Evolutionary conservation across 106 monocot species (phyloP).

Genomic region (Dendrobium chrysotoxum): DNA sequence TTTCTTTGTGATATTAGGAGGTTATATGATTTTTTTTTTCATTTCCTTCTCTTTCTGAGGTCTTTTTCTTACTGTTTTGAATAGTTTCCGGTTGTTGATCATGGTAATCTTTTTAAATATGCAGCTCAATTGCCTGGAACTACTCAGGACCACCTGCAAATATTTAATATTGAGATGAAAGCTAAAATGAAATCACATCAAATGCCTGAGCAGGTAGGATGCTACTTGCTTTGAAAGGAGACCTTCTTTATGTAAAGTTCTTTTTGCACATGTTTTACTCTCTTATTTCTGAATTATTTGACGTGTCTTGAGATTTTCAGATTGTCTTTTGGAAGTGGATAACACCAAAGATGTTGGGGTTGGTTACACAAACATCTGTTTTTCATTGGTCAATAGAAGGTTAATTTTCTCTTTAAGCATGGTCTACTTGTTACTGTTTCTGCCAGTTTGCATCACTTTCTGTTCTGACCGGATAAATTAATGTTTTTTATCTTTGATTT

Average conservation of each 20-base stretch:
- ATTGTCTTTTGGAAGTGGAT: slow-evolving; percentile 99
- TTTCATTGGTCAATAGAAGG: slow-evolving; percentile 98
- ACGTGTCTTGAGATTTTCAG: slow-evolving; percentile 16
- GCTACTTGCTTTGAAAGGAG: not conserved
- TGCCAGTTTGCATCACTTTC: not conserved
- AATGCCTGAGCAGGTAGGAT: slow-evolving; percentile 89
- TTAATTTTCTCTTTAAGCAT: slow-evolving; percentile 7
- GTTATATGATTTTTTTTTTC: not conserved
- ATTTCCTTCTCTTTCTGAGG: not conserved
- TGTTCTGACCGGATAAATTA: not conserved
- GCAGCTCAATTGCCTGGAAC: slow-evolving; percentile 90
- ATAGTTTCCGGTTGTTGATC: not conserved
- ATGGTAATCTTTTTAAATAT: slow-evolving; percentile 7
- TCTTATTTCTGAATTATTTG: not conserved
- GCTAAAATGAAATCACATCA: slow-evolving; percentile 92
- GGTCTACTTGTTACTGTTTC: not conserved
- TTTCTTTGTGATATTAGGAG: not conserved
- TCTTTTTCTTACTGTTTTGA: not conserved
- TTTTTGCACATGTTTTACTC: not conserved
- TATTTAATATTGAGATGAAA: slow-evolving; percentile 92
- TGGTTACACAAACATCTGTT: slow-evolving; percentile 90
- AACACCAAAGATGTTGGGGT: slow-evolving; percentile 81
- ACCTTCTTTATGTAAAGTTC: not conserved
- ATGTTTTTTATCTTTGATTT: slow-evolving; percentile 5
- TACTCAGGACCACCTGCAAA: slow-evolving; percentile 89